Base-by-base conservation (phyloP, 1,284 basidiomycete species). In the Megacollybia platyphylla region DNA sequence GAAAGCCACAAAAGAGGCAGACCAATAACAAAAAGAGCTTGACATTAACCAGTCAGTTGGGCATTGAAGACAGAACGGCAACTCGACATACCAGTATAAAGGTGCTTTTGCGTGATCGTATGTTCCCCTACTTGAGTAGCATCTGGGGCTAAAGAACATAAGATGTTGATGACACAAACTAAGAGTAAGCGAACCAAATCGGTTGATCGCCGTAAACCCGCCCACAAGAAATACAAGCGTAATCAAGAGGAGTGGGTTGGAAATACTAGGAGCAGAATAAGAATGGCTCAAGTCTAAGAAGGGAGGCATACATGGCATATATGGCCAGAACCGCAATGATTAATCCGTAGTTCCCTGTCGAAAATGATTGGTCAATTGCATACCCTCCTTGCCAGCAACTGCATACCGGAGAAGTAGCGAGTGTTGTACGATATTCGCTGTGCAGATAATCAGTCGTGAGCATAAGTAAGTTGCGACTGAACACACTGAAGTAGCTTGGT, bases 401-500 rank as follows among this genome's bases (percentile, higher is more conserved):
- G 49, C 60, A 48, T 48, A 79, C 79, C 86, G 46, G 87, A 90
- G 63, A 90, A 92, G 64, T 91, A 91, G 44, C 87, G 81, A 36
- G 91, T 91, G 68, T 96, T 97, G 70, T 94, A 91, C 32, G 89
- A 88, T 73, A 94, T 86, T 47, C 91, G 77, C 87, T 88, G 55
- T 36, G 49, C 38, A 40, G 36, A 30, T 36, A 40, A 31, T 41
- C 8, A 48, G 15, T 42, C 42, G 15, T 31, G 32, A 32, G 27
- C 11, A 39, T 47, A 41, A 46, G 24, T 28, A 44, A 37, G 32
- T 24, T 11, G 20, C 41, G 30, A 13, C 38, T 42, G 24, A 36
- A 8, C 78, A 53, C 51, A 83, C 84, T 51, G 75, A 73, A 39
- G 78, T 77, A 36, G 81, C 79, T 46, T 74, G 68, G 56, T 81